A percentile compares a stretch with the other conserved stretches of the same genome.
phyloP scores from a whole-genome alignment of 1,284 basidiomycete genomes.

The Hemileia vastatrix region DNA sequence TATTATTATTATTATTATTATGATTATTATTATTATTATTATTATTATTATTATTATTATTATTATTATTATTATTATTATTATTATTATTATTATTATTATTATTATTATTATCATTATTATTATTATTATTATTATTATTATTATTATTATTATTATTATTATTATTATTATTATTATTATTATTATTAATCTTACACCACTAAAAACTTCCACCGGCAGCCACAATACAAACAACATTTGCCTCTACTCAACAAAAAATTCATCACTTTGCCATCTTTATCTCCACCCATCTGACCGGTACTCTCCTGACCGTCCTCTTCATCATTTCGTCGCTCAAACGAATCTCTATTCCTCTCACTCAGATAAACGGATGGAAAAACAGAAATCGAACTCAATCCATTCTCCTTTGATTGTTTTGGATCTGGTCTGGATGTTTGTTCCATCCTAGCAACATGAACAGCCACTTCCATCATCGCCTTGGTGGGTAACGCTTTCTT shows the following conservation, averaged over 20 bases:
- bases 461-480: background rate
- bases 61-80: too few species aligned
- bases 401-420: background rate
- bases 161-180: too few species aligned
- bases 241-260: background rate
- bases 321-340: background rate
- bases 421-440: too few species aligned
- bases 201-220: constrained; percentile 9
- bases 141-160: too few species aligned
- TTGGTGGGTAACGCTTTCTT: background rate
- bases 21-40: too few species aligned
- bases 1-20: too few species aligned
- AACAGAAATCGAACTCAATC: background rate
- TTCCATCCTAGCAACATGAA: background rate
- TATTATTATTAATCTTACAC: too few species aligned
- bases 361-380: background rate
- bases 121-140: too few species aligned
- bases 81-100: too few species aligned
- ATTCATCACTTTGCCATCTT: background rate
- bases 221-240: constrained; percentile 15
- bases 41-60: too few species aligned
- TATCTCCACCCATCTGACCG: too few species aligned
- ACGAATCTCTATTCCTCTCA: background rate
- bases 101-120: too few species aligned
- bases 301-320: background rate